These are phyloP conservation scores for Kodamaea plutei DNA, from an alignment of 1,139 yeast species.

Conservation along the genomic window DNA sequence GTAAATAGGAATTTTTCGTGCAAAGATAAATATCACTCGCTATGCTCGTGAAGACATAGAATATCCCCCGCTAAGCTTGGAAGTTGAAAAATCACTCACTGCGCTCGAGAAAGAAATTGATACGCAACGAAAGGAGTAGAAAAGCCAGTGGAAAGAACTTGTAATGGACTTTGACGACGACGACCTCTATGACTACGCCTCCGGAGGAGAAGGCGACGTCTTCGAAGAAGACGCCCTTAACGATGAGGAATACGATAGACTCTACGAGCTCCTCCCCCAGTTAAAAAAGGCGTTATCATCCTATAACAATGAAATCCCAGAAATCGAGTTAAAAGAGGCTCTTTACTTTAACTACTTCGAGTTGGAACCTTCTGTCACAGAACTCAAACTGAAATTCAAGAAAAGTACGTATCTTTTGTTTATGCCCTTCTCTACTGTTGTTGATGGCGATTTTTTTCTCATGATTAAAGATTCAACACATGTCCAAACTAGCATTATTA, in stretches of 20 bases:
- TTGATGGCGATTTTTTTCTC: conserved; percentile 1
- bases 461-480: conserved; percentile 1
- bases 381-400: conserved; percentile 43
- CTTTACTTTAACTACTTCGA: conserved; percentile 61
- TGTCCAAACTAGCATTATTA: conserved; percentile 15
- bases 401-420: conserved; percentile 38
- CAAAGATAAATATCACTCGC: too few relatives aligned
- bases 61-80: too few relatives aligned
- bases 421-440: background rate
- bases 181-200: conserved; percentile 43
- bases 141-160: too few relatives aligned
- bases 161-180: conserved; percentile 25
- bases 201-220: conserved; percentile 22
- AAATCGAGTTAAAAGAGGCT: conserved; percentile 53
- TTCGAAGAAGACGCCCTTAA: conserved; percentile 41
- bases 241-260: conserved; percentile 48
- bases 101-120: too few relatives aligned
- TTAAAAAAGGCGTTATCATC: conserved; percentile 31
- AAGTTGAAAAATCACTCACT: too few relatives aligned
- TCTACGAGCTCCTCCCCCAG: conserved; percentile 39
- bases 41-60: too few relatives aligned
- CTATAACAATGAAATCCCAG: conserved; percentile 46
- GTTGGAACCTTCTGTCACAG: conserved; percentile 48
- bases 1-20: too few relatives aligned
- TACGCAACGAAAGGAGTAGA: too few relatives aligned